Conservation (phyloP, 116 monocot genomes). For the Posidonia oceanica region DNA sequence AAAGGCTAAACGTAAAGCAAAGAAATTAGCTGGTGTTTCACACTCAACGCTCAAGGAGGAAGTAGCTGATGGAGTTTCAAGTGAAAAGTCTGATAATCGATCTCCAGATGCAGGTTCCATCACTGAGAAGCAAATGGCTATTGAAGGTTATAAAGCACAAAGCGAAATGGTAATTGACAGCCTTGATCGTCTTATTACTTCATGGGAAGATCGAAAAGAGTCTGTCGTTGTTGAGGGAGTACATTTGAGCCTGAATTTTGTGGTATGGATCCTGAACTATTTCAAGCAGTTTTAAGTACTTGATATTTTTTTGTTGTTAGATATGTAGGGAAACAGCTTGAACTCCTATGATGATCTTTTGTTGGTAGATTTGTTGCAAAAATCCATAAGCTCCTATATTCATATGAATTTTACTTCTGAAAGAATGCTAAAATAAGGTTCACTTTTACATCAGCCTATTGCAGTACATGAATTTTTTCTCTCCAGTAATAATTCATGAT, state of each 20-base stretch:
- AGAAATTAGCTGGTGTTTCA: slow-evolving; percentile 40
- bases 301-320: not conserved
- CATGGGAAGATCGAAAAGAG: slow-evolving; percentile 87
- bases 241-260: slow-evolving; percentile 91
- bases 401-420: too few species aligned
- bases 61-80: slow-evolving; percentile 10
- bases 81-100: slow-evolving; percentile 15
- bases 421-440: too few species aligned
- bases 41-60: slow-evolving; percentile 17
- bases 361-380: too few species aligned
- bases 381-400: too few species aligned
- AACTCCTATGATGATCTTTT: too few species aligned
- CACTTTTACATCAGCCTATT: too few species aligned
- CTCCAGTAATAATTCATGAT: not conserved
- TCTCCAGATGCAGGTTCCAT: slow-evolving; percentile 8
- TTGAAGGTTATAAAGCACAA: slow-evolving; percentile 87
- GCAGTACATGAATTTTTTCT: too few species aligned
- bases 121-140: slow-evolving; percentile 56
- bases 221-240: slow-evolving; percentile 91
- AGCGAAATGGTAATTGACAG: slow-evolving; percentile 96
- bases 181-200: slow-evolving; percentile 75
- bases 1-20: slow-evolving; percentile 61
- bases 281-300: not conserved
- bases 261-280: slow-evolving; percentile 31
- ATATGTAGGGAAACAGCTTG: not conserved